These are phyloP conservation scores for Thelonectria rubi DNA, from an alignment of 2,329 filamentous ascomycete species.

Conservation along the genomic window DNA sequence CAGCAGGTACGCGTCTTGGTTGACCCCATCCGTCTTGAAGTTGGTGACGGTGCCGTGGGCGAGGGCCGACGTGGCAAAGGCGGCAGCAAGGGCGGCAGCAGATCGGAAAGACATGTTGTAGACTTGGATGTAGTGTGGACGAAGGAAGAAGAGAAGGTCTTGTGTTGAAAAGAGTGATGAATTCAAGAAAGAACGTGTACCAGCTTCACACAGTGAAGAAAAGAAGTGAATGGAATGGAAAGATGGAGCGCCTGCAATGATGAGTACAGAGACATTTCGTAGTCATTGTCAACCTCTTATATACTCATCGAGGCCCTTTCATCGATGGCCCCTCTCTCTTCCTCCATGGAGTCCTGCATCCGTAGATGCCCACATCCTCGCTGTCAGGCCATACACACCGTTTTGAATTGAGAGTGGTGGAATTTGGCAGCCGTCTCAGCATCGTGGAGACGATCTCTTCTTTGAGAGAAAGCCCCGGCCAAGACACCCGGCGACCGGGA, in stretches of 20 bases:
- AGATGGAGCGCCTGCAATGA: constrained; percentile 30
- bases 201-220: constrained; percentile 46
- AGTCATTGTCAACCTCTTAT: constrained; percentile 26
- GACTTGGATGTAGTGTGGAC: not conserved
- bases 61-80: constrained; percentile 36
- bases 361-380: constrained; percentile 8
- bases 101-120: constrained; percentile 38
- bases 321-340: not conserved
- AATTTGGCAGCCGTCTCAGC: constrained; percentile 34
- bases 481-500: constrained; percentile 15
- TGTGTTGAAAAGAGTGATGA: constrained; percentile 12
- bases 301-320: constrained; percentile 1
- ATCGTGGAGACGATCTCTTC: constrained; percentile 29
- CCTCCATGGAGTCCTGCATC: not conserved
- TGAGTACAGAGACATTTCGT: constrained; percentile 20
- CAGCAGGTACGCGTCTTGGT: constrained; percentile 30
- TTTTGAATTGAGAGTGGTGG: constrained; percentile 36
- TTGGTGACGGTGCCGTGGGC: constrained; percentile 39
- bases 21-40: constrained; percentile 37
- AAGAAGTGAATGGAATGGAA: constrained; percentile 31
- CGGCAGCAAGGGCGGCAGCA: constrained; percentile 31
- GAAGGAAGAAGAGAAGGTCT: constrained; percentile 4
- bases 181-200: constrained; percentile 28
- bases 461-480: constrained; percentile 30
- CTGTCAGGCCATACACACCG: constrained; percentile 9